These are phyloP conservation scores for Discostella stelligera DNA, from an alignment of 352 stramenopile genomes.

Conservation along the genomic window DNA sequence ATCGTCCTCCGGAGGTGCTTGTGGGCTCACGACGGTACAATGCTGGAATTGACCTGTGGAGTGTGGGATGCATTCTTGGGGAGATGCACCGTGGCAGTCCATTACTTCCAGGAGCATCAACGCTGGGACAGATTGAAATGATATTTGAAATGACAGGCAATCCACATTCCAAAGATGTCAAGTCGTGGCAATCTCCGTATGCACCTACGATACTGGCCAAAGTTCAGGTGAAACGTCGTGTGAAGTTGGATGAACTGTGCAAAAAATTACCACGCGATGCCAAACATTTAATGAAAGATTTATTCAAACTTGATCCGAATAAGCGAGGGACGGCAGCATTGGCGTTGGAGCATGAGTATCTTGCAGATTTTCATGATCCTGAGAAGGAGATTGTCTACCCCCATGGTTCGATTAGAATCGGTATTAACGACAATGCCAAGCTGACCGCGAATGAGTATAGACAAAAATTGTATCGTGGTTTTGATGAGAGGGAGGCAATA, in stretches of 20 bases:
- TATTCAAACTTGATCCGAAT: slow-evolving; percentile 89
- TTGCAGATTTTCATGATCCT: slow-evolving; percentile 93
- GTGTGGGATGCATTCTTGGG: slow-evolving; percentile 90
- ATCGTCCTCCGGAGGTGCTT: slow-evolving; percentile 93
- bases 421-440: slow-evolving; percentile 41
- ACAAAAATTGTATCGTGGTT: slow-evolving; percentile 23
- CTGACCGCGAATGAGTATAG: slow-evolving; percentile 36
- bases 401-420: slow-evolving; percentile 51
- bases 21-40: slow-evolving; percentile 91
- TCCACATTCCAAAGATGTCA: slow-evolving; percentile 88
- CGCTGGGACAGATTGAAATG: slow-evolving; percentile 95
- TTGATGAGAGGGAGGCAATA: slow-evolving; percentile 12
- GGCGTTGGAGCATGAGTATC: slow-evolving; percentile 90
- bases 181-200: slow-evolving; percentile 90
- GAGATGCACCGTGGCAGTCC: slow-evolving; percentile 91
- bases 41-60: slow-evolving; percentile 92
- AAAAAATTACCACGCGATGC: slow-evolving; percentile 37
- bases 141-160: slow-evolving; percentile 92
- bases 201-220: slow-evolving; percentile 91
- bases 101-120: slow-evolving; percentile 92
- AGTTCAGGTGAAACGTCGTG: slow-evolving; percentile 83
- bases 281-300: slow-evolving; percentile 47
- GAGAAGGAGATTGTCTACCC: slow-evolving; percentile 87
- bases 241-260: slow-evolving; percentile 87
- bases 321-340: slow-evolving; percentile 88